phyloP scores from a whole-genome alignment of 148 eudicot genomes.

The Chenopodium suecicum region DNA sequence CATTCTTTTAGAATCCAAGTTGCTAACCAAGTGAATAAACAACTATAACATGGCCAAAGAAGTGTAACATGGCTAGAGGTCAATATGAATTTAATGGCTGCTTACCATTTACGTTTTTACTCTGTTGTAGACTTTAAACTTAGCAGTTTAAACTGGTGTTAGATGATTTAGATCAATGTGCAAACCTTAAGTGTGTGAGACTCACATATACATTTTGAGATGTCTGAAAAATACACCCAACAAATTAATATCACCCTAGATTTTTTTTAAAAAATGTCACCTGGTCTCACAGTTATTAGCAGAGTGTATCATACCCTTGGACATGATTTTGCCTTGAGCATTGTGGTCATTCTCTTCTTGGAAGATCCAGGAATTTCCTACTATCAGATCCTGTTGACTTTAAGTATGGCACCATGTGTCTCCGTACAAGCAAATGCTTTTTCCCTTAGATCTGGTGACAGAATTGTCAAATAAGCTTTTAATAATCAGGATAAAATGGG shows the following conservation, averaged over 20 bases:
- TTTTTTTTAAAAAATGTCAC: neutral
- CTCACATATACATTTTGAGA: neutral
- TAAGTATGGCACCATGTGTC: too few relatives aligned
- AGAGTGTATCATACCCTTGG: neutral
- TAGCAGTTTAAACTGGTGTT: neutral
- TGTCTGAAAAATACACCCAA: neutral
- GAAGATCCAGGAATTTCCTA: neutral
- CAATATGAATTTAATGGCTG: neutral
- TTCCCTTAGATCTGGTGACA: neutral
- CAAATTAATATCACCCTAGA: neutral
- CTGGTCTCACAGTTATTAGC: neutral
- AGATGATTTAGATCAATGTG: neutral
- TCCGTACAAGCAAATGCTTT: neutral
- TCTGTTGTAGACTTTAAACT: neutral
- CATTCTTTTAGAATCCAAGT: neutral
- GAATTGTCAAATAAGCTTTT: neutral
- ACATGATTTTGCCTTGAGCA: neutral
- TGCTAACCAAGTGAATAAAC: neutral
- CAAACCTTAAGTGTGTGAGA: neutral
- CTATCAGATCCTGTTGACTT: too few relatives aligned
- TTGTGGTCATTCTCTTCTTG: neutral
- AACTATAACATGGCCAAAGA: neutral
- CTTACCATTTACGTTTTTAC: neutral
- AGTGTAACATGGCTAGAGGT: neutral
- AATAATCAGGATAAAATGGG: neutral